Conservation (phyloP, 2,329 filamentous ascomycete species). For the Chaetomiaceae sp. region DNA sequence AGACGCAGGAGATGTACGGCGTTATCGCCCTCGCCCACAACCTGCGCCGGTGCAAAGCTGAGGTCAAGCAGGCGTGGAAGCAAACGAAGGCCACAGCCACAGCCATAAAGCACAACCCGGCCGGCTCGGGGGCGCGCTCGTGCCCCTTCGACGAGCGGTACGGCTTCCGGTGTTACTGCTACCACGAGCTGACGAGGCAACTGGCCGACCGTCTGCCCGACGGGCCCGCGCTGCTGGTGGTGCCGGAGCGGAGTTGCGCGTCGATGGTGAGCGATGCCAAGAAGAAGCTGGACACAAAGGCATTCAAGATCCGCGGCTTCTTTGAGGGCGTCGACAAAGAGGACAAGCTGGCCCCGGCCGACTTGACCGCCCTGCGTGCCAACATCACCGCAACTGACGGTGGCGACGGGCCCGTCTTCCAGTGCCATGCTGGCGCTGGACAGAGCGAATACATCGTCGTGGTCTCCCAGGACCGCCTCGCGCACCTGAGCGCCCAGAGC, state of each 20-base stretch:
- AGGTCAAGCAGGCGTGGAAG: slow-evolving; percentile 13
- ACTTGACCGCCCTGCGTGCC: slow-evolving; percentile 6
- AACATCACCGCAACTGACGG: slow-evolving; percentile 2
- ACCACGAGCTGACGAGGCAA: slow-evolving; percentile 10
- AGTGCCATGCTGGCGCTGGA: slow-evolving; percentile 5
- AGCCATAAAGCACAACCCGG: slow-evolving; percentile 6
- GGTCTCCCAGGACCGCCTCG: slow-evolving; percentile 11
- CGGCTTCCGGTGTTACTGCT: slow-evolving; percentile 21
- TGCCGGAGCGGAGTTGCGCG: slow-evolving; percentile 12
- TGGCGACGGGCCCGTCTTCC: neutral
- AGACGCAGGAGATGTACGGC: slow-evolving; percentile 23
- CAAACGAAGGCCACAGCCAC: neutral
- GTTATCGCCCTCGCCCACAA: slow-evolving; percentile 13
- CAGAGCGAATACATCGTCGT: slow-evolving; percentile 18
- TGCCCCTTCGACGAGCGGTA: slow-evolving; percentile 17
- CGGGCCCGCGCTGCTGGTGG: slow-evolving; percentile 18
- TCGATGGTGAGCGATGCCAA: slow-evolving; percentile 17
- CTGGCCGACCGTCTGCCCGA: slow-evolving; percentile 18
- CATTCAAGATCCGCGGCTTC: slow-evolving; percentile 15
- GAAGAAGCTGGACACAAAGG: slow-evolving; percentile 18
- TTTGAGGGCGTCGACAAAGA: slow-evolving; percentile 10
- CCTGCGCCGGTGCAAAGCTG: slow-evolving; percentile 14
- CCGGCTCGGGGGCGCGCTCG: neutral
- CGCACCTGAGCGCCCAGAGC: slow-evolving; percentile 6
- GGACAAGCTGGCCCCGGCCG: slow-evolving; percentile 11